These are phyloP conservation scores for Suillus spraguei DNA, from an alignment of 768 basidiomycete genomes.

Conservation along the genomic window DNA sequence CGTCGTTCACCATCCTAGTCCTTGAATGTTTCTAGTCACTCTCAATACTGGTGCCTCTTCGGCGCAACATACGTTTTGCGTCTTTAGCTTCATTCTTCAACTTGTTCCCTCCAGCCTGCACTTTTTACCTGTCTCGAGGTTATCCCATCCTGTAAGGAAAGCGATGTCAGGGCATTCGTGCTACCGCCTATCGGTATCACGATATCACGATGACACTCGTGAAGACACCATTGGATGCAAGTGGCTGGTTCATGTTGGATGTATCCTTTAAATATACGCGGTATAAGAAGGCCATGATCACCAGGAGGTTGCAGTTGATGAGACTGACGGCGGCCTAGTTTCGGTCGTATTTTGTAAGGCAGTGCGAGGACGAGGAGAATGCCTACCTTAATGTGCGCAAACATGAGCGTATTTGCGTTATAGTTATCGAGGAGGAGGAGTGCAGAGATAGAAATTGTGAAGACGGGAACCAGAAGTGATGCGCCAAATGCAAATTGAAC, in stretches of 20 bases:
- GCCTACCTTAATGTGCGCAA: conserved; percentile 28
- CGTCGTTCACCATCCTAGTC: not conserved
- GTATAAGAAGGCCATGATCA: conserved; percentile 26
- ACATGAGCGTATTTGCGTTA: conserved; percentile 15
- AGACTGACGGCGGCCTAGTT: conserved; percentile 25
- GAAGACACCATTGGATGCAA: not conserved
- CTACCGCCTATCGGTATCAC: not conserved
- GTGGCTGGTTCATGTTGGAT: conserved; percentile 11
- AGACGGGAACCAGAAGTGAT: conserved; percentile 18
- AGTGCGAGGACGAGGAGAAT: not conserved
- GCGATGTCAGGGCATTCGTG: not conserved
- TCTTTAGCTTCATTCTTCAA: not conserved
- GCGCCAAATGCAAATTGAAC: conserved; percentile 24
- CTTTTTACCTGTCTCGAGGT: not conserved
- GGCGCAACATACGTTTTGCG: not conserved
- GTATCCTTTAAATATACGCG: conserved; percentile 14
- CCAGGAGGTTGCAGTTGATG: conserved; percentile 30
- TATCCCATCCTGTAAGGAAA: conserved; percentile 29
- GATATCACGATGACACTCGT: not conserved
- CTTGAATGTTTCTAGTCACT: not conserved
- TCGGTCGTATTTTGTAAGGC: not conserved
- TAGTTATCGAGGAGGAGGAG: conserved; percentile 5
- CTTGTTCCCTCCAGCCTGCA: not conserved
- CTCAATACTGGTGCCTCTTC: not conserved
- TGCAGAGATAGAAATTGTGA: conserved; percentile 23